A percentile compares a stretch with the other conserved stretches of the same genome.
phyloP scores from a whole-genome alignment of 106 monocot genomes.

The Platanthera zijinensis region DNA sequence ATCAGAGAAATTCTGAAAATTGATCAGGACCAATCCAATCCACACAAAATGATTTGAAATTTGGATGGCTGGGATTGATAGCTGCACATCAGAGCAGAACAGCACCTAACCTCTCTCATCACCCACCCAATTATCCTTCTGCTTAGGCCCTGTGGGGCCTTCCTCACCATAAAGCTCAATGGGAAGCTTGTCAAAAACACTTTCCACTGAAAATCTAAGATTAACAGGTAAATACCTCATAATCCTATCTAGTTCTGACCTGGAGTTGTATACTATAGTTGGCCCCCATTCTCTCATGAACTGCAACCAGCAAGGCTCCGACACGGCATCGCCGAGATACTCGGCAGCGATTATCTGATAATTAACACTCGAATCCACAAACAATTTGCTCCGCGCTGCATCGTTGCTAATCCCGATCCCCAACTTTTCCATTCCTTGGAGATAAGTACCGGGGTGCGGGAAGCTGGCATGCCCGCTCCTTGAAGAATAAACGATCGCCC shows the following conservation, averaged over 20 bases:
- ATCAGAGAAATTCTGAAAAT: no score
- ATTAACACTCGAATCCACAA: constrained; percentile 65
- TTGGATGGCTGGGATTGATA: no score
- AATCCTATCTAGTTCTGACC: constrained; percentile 76
- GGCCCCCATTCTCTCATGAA: constrained; percentile 99
- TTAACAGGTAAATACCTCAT: constrained; percentile 59
- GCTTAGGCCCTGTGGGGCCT: constrained; percentile 93
- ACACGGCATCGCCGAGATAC: constrained; percentile 63
- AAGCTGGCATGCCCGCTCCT: constrained; percentile 89
- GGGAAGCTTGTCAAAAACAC: constrained; percentile 70
- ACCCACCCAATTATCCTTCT: constrained; percentile 92
- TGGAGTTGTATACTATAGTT: constrained; percentile 55
- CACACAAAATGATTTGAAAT: no score
- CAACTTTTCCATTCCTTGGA: constrained; percentile 71
- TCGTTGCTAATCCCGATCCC: constrained; percentile 95
- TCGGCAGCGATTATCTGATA: constrained; percentile 78
- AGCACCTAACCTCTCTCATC: constrained; percentile 70
- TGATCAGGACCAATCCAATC: no score
- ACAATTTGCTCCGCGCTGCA: constrained; percentile 44
- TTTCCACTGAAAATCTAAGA: constrained; percentile 60
- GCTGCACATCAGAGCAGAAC: not conserved
- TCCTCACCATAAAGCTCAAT: constrained; percentile 81
- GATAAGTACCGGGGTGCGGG: constrained; percentile 56
- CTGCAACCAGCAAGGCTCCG: constrained; percentile 85
- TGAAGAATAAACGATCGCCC: constrained; percentile 72